Base-by-base conservation (phyloP, 345 rosid genomes). In the Triadica sebifera region DNA sequence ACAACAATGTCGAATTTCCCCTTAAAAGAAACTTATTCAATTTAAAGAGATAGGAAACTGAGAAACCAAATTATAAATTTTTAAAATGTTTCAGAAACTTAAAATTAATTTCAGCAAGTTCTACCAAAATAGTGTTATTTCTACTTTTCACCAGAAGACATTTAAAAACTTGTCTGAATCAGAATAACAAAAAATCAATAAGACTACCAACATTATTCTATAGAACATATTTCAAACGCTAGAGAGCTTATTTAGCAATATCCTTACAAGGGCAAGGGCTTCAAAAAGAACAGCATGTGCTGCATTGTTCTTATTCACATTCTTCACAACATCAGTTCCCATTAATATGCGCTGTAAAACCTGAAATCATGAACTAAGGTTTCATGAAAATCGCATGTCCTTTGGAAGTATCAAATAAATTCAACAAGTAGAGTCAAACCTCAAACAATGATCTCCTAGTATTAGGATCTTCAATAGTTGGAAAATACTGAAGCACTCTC, bases 301-400 rank as follows among this genome's bases (percentile, higher is more conserved):
- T 50, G 98, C 99, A 81, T 96, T 96, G 85, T 96, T 96, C 87
- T 96, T 96, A 81, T 96, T 96, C 53, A 96, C 98, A 72, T 96
- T 96, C 86, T 96, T 96, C 56, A 96, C 99, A 75, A 96, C 99
- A 86, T 96, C 99, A 67, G 99, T 96, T 77, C 99, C 98, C 97
- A 96, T 90, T 67, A 96, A 82, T 84, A 93, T 90, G 79, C 97
- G 88, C 81, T 96, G 99, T 69, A 96, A 89, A 75, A 96, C 98
- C 99, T 96, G 90, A 74, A 81, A 81, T 66, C 66, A 78, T 53
- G 75, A 84, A 62, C 61, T 81, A 63, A 76, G 75, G 60, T 22
- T 20, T 69, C 74, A 80, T 86, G 66, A 78, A 79, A 75, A 78
- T 55, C 59, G 55, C 12, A 46, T 47, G 72, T 37, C 67, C 41